Base-by-base conservation (phyloP, 2,329 filamentous ascomycete species). In the Xylariomycetidae sp. region DNA sequence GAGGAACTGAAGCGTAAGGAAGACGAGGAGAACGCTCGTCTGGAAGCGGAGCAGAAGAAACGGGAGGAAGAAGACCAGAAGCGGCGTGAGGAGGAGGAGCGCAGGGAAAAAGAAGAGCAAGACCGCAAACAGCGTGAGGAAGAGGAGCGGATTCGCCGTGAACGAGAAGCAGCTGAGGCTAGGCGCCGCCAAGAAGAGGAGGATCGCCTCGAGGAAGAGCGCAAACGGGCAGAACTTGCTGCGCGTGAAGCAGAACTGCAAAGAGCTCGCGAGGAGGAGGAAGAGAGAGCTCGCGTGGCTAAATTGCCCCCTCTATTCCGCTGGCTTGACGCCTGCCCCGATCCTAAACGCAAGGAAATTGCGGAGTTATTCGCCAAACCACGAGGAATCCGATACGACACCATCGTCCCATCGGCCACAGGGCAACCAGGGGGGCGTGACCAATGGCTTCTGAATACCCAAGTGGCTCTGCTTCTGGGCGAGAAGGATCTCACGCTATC, bases 381-480 rank as follows among this genome's bases (percentile, higher is more conserved):
- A 40, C 68, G 74, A 44, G 77, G 77, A 12, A 73, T 78, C 29
- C 72, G 78, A 15, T 80, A 75, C 48, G 77, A 82, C 52, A 80
- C 75, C 4, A 77, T 82, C 36, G 65, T 66, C 10, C 65, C 68
- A 4, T 64, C 66, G 19, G 60, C 68, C 10, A 73, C 68, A 5
- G 69, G 70, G 6, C 72, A 68, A 9, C 46, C 66, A 2, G 69
- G 68, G 29, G 76, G 75, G n/a, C 68, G 76, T 31, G 77, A 81
- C 45, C 75, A 77, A 44, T 82, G 78, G 77, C 57, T 82, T 35
- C 65, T 82, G 31, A 82, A 81, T 47, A 75, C 72, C 3, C 73
- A 81, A 36, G 76, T 72, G 31, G 77, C 78, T 7, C 58, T 82
- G 10, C 65, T 82, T 7, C 60, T 82, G 2, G 78, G 78, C 10